Base-by-base conservation (phyloP, 805 yeast genomes). In the Saccharomycopsis fodiens region DNA sequence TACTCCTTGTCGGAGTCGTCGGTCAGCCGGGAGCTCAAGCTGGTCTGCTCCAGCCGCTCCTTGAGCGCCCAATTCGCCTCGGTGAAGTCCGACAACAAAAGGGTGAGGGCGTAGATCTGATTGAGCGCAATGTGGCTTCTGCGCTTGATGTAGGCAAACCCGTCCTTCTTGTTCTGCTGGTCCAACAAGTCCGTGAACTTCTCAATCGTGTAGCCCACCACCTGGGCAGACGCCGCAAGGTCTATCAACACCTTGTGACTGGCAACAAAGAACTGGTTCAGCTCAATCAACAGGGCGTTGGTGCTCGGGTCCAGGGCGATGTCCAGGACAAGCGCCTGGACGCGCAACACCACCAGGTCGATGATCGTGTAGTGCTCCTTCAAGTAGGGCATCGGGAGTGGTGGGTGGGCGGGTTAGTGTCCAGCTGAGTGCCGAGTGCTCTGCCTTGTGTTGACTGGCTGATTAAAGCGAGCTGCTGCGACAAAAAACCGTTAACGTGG, bases 31-130 rank as follows among this genome's bases (percentile, higher is more conserved):
- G 44, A 39, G 10, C 45, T 38, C 7, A 44, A 10, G 2, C 44
- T 30, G 25, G 41, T 22, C 4, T 39, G 15, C 3, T 39, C 46
- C 3, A 42, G 22, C 12, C 32, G 23, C 35, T 51, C 54, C 35
- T 51, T 51, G 4, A 40, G 20, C 16, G 42, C 23, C 54, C 54
- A 51, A 22, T 42, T 51, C 2, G 49, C 36, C 36, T 51, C 54
- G 2, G 49, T 45, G 39, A 41, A 48, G 22, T 47, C 54, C 6
- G 48, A 32, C 1, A 45, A 21, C 15, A 51, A 29, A 13, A 23
- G 10, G 13, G 37, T 15, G 15, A 51, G 17, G 4, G 47, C 19
- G 16, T 37, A 44, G 7, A 50, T 44, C 20, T 44, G 44, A 16
- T 50, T 44, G 1, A 47, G 19, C 4, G 51, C 44, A 7, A 39